Percentiles rank a stretch among this genome's conserved stretches.
These are phyloP conservation scores for Calophaca sinica DNA, from an alignment of 306 rosid species.

Conservation along the genomic window DNA sequence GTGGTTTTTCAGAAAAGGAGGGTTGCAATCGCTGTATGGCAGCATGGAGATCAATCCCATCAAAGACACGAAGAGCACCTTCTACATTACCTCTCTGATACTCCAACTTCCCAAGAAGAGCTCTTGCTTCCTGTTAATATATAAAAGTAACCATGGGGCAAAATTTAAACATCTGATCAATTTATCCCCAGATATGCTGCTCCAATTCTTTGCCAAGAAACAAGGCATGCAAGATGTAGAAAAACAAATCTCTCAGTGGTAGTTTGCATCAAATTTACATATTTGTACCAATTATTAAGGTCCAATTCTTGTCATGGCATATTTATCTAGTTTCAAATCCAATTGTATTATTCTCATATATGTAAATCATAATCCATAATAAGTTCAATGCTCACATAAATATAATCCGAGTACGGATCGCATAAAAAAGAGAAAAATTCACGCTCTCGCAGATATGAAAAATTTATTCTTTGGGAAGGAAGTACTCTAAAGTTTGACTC, in stretches of 20 bases:
- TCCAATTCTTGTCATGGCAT: constrained; percentile 22
- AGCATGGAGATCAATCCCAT: constrained; percentile 94
- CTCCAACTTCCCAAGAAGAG: constrained; percentile 97
- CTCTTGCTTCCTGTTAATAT: constrained; percentile 90
- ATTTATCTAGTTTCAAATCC: constrained; percentile 18
- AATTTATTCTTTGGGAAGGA: background rate
- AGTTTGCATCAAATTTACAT: constrained; percentile 15
- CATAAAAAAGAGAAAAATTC: background rate
- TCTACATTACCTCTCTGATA: constrained; percentile 97
- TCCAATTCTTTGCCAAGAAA: constrained; percentile 9
- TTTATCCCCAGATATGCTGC: constrained; percentile 11
- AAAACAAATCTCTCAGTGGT: background rate
- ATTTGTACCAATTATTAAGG: background rate
- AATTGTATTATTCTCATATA: background rate
- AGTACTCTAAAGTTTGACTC: constrained; percentile 7
- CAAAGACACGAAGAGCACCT: constrained; percentile 93
- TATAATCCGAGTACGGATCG: background rate
- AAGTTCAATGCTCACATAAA: background rate
- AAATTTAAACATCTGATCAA: constrained; percentile 5
- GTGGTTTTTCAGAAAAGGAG: constrained; percentile 64
- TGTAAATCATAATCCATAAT: constrained; percentile 3
- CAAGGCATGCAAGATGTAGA: constrained; percentile 13
- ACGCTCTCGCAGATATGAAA: background rate
- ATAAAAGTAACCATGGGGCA: constrained; percentile 33
- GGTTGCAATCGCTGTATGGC: constrained; percentile 90